Evolutionary conservation across 2,329 filamentous ascomycete genomes (phyloP).

Genomic region (Arachnopeziza araneosa): DNA sequence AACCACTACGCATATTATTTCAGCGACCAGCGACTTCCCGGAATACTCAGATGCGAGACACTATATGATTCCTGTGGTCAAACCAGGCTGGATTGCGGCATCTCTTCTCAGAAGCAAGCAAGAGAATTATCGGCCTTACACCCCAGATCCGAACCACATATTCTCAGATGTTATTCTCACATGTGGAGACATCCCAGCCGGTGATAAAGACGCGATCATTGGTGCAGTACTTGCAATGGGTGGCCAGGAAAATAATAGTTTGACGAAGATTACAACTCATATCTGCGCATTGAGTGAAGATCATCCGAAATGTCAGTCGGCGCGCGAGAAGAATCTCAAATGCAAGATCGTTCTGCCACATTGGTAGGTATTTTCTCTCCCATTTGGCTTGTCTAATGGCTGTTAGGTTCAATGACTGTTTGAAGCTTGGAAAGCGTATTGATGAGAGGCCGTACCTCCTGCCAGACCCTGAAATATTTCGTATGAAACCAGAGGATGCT

Average conservation of each 20-base stretch:
- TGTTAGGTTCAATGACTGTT: constrained; percentile 86
- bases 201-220: constrained; percentile 86
- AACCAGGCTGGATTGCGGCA: constrained; percentile 69
- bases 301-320: constrained; percentile 63
- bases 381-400: constrained; percentile 19
- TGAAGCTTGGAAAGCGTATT: constrained; percentile 87
- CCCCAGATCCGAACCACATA: constrained; percentile 84
- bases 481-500: constrained; percentile 47
- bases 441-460: constrained; percentile 81
- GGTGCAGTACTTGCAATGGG: constrained; percentile 87
- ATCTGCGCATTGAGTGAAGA: constrained; percentile 77
- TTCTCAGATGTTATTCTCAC: constrained; percentile 79
- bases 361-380: constrained; percentile 51
- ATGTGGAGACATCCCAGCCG: constrained; percentile 76
- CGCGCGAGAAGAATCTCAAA: constrained; percentile 58
- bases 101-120: constrained; percentile 66
- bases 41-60: constrained; percentile 72
- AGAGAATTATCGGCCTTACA: constrained; percentile 76
- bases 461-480: constrained; percentile 80
- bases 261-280: constrained; percentile 77
- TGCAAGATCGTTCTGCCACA: constrained; percentile 88
- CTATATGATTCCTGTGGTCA: constrained; percentile 78
- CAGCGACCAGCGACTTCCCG: constrained; percentile 85
- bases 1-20: constrained; percentile 59
- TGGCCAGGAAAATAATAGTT: constrained; percentile 67